These are phyloP conservation scores for Neurospora intermedia DNA, from an alignment of 495 filamentous ascomycete species.

Conservation along the genomic window DNA sequence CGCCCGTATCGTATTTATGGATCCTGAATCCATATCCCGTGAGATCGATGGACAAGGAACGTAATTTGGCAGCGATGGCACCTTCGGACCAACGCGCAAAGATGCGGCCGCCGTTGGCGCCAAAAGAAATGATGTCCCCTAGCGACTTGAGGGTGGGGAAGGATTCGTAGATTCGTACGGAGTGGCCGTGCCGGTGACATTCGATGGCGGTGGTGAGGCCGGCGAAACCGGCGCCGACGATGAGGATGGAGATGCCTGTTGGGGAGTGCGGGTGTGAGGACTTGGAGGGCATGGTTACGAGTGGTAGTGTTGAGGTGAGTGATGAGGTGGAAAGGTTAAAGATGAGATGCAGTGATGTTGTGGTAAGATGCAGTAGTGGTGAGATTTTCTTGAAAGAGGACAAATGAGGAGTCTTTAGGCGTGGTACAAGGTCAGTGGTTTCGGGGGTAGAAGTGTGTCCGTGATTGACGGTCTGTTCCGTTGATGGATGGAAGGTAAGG, in stretches of 20 bases:
- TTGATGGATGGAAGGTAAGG: too few species aligned
- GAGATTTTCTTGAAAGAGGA: too few species aligned
- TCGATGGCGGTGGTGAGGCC: constrained; percentile 52
- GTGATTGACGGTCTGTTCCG: too few species aligned
- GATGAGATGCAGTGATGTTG: too few species aligned
- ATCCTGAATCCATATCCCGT: constrained; percentile 45
- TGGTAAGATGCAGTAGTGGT: too few species aligned
- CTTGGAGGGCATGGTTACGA: neutral
- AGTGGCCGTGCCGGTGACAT: constrained; percentile 50
- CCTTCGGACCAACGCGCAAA: constrained; percentile 42
- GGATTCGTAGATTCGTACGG: constrained; percentile 46
- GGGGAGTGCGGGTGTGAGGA: accelerated
- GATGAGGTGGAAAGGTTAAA: too few species aligned
- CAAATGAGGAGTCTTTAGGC: too few species aligned
- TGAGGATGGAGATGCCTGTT: constrained; percentile 47
- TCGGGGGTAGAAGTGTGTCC: too few species aligned
- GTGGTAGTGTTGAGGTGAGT: neutral
- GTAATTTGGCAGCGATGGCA: constrained; percentile 34
- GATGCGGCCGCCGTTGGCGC: constrained; percentile 48
- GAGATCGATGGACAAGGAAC: constrained; percentile 42
- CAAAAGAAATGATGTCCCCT: constrained; percentile 56
- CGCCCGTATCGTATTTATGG: constrained; percentile 50
- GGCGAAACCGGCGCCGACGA: constrained; percentile 50
- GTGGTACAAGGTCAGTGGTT: too few species aligned
- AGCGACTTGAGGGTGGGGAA: constrained; percentile 48